Evolutionary conservation across 768 basidiomycete species (phyloP), one percentile per base, ranked within the genome.

Genomic region (Cyathus striatus): DNA sequence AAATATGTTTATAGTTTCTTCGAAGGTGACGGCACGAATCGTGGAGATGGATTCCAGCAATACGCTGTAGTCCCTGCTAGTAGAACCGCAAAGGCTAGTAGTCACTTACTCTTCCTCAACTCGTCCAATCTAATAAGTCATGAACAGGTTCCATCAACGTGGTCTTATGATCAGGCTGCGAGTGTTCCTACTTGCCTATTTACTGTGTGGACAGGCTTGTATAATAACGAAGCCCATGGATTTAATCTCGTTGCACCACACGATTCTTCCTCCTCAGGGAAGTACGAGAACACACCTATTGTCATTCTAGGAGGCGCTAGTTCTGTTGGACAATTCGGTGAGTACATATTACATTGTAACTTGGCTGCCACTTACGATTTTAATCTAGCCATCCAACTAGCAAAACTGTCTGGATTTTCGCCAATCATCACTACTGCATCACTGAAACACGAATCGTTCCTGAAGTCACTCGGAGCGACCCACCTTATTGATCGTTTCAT

Each of bases 381-480:
- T 59, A 64, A 63, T 42, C 58, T 17, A 72, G 70, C 46, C n/a
- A 61, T 70, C 43, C 69, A 73, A 46, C 57, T 73, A 22, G 69
- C 66, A n/a, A 60, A 50, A 40, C 23, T 62, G 30, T 65, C 69
- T 2, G 71, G 68, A 3, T 70, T 71, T 51, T 55, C 58, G 17
- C 66, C 66, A 13, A 67, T 73, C 40, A 70, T 71, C n/a, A 47
- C 62, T 38, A 69, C 59, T 3, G 56, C 67, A 1, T 67, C 61
- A 13, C 51, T 38, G 10, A 48, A 51, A 16, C 57, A 66, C 24
- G 42, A 52, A 23, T 38, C 47, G 1, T 44, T 44, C 16, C 57
- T 73, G 23, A 56, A 59, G 46, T 56, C 53, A 4, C 50, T 68
- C 16, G 67, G 70, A 6, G 72, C 62, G 3, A 66, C 68, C 1